A percentile compares a stretch with the other conserved stretches of the same genome.
These are phyloP conservation scores for Trebouxia sp. DNA, from an alignment of 139 green algal genomes.

Conservation along the genomic window DNA sequence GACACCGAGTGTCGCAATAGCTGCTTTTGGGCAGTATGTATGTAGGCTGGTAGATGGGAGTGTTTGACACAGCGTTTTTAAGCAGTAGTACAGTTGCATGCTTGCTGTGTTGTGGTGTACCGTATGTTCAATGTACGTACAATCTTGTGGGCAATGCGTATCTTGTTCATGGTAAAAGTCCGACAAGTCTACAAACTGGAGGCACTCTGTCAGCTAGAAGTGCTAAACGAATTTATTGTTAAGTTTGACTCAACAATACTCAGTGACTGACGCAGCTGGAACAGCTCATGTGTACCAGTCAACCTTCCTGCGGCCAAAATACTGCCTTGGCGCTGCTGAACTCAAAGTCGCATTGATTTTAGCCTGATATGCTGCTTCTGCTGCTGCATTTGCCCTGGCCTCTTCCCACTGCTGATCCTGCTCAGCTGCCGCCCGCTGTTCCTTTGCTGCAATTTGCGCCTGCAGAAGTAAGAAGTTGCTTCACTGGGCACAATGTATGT, in stretches of 20 bases:
- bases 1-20: no score
- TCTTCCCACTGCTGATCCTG: background rate
- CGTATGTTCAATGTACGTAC: background rate
- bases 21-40: background rate
- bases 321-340: background rate
- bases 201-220: no score
- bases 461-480: conserved; percentile 20
- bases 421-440: conserved; percentile 24
- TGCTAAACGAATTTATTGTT: no score
- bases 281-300: conserved; percentile 26
- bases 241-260: no score
- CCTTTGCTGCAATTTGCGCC: conserved; percentile 43
- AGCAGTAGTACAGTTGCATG: background rate
- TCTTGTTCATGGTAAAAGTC: no score
- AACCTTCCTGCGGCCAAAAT: conserved; percentile 26
- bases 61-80: background rate
- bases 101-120: background rate
- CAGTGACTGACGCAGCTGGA: background rate
- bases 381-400: background rate
- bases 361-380: conserved; percentile 7
- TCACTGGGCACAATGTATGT: no score
- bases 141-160: no score
- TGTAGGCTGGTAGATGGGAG: background rate
- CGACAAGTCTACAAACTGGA: no score
- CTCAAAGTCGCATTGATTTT: background rate